phyloP scores from a whole-genome alignment of 176 grass and related monocot genomes.

The Musa beccarii region DNA sequence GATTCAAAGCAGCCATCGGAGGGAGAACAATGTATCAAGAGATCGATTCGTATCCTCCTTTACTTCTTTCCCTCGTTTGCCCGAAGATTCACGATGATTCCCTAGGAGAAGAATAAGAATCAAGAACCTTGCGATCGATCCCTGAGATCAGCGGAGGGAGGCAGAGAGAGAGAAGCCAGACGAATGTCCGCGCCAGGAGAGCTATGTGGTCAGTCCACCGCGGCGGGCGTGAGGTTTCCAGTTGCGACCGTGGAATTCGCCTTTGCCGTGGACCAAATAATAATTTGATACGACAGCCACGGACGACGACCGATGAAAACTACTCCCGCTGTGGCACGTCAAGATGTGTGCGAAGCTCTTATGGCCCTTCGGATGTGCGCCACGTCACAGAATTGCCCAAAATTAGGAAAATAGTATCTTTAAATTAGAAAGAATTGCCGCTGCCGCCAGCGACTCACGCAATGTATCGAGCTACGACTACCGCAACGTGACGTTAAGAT shows the following conservation, averaged over 20 bases:
- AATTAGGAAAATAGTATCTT: no score
- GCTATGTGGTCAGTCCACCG: background rate
- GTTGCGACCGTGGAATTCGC: background rate
- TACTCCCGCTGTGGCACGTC: no score
- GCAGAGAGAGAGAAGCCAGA: background rate
- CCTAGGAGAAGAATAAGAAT: background rate
- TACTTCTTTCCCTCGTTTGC: background rate
- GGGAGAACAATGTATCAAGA: background rate
- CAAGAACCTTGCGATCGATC: background rate
- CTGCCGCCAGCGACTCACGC: no score
- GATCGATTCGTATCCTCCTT: background rate
- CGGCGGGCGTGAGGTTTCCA: background rate
- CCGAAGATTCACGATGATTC: background rate
- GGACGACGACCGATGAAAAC: no score
- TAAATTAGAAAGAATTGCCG: no score
- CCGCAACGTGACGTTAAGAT: no score
- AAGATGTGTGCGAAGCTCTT: no score
- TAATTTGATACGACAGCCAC: no score
- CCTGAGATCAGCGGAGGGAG: background rate
- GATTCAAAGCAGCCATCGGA: constrained; percentile 24
- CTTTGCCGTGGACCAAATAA: background rate
- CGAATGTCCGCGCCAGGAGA: background rate
- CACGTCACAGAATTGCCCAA: no score
- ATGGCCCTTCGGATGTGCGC: no score
- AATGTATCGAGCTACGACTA: no score